A percentile compares a stretch with the other conserved stretches of the same genome.
These are phyloP conservation scores for Podospora pseudoanserina DNA, from an alignment of 495 filamentous ascomycete genomes.

Conservation along the genomic window DNA sequence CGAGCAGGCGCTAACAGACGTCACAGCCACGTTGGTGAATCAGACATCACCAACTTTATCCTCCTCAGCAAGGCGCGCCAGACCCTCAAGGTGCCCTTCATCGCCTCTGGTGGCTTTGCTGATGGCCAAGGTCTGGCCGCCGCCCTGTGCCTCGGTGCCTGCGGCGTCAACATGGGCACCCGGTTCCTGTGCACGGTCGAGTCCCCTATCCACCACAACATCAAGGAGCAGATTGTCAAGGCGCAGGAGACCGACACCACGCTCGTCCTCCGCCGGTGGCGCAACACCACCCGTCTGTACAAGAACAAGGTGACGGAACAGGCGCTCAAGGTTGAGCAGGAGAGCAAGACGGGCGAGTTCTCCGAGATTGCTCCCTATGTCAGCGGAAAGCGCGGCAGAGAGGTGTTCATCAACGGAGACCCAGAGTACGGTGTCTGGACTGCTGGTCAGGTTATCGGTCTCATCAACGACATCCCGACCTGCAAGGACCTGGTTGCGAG, in stretches of 20 bases:
- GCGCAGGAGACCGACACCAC: constrained; percentile 89
- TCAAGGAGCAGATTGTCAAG: constrained; percentile 88
- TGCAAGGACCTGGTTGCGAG: constrained; percentile 53
- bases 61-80: constrained; percentile 83
- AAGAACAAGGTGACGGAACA: constrained; percentile 82
- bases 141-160: constrained; percentile 84
- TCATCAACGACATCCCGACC: constrained; percentile 63
- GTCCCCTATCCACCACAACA: constrained; percentile 84
- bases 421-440: constrained; percentile 80
- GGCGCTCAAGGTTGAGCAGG: constrained; percentile 75
- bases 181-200: constrained; percentile 92
- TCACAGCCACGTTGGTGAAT: constrained; percentile 72
- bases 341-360: constrained; percentile 86
- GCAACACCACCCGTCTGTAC: constrained; percentile 85
- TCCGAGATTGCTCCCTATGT: constrained; percentile 85
- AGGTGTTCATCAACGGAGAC: constrained; percentile 93
- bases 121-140: constrained; percentile 93
- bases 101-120: constrained; percentile 92
- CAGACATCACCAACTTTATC: constrained; percentile 97
- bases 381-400: constrained; percentile 82
- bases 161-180: constrained; percentile 96
- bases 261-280: constrained; percentile 84
- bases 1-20: background rate
- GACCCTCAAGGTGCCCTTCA: constrained; percentile 81
- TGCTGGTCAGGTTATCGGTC: constrained; percentile 62